phyloP scores from a whole-genome alignment of 1,284 basidiomycete genomes.

The Inonotus obliquus region DNA sequence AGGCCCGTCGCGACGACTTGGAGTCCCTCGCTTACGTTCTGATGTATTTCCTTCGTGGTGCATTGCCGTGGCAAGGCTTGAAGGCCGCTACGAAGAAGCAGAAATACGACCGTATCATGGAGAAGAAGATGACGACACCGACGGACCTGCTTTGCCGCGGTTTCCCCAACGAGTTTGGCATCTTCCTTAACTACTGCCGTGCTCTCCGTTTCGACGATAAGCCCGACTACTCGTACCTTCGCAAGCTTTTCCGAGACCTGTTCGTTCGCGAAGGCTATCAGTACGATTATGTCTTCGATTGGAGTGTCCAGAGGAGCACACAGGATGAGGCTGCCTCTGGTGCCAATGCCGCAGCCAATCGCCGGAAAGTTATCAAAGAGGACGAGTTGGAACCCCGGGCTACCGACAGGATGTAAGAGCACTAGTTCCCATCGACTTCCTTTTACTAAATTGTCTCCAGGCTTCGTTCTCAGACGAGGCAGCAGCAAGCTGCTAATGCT shows the following conservation, averaged over 20 bases:
- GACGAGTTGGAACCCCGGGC: constrained; percentile 70
- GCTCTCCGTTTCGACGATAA: constrained; percentile 98
- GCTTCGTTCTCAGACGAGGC: constrained; percentile 81
- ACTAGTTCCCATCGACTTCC: constrained; percentile 22
- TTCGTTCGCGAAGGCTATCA: constrained; percentile 97
- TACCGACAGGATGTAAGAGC: constrained; percentile 73
- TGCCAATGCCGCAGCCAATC: constrained; percentile 52
- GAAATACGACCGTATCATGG: constrained; percentile 99
- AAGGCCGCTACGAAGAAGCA: constrained; percentile 99
- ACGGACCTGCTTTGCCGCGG: constrained; percentile 94
- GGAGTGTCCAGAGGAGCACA: constrained; percentile 82
- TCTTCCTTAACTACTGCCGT: constrained; percentile 96
- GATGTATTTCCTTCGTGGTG: constrained; percentile 97
- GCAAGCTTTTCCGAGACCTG: constrained; percentile 96
- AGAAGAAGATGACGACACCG: constrained; percentile 99
- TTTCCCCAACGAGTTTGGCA: constrained; percentile 96
- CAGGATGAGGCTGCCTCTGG: constrained; percentile 62
- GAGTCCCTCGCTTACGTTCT: constrained; percentile 96
- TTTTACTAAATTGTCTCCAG: constrained; percentile 32
- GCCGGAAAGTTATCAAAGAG: constrained; percentile 75
- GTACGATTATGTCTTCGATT: constrained; percentile 98
- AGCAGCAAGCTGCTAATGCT: constrained; percentile 65
- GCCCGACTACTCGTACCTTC: constrained; percentile 95
- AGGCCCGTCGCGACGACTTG: constrained; percentile 93
- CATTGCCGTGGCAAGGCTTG: constrained; percentile 95